Percentiles rank a stretch among this genome's conserved stretches.
Conservation (phyloP, 345 rosid species). For the Odontarrhena argentea region DNA sequence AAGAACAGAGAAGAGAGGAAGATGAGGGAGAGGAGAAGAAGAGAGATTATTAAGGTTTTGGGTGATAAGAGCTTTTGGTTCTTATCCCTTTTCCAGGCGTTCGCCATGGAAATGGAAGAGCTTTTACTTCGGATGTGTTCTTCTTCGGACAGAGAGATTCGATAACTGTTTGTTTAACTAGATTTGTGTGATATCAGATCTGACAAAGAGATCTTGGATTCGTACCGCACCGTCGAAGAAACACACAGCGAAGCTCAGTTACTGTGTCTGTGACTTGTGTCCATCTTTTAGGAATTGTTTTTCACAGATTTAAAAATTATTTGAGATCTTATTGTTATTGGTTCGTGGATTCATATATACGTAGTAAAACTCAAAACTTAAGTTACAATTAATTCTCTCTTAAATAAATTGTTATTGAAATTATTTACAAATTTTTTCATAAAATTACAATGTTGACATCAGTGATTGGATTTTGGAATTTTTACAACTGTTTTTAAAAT, state of each 20-base stretch:
- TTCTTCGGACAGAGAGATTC: constrained; percentile 1
- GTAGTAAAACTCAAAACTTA: no score
- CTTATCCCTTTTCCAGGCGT: constrained; percentile 71
- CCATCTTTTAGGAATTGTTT: no score
- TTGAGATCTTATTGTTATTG: no score
- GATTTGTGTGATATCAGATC: constrained; percentile 23
- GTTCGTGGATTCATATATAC: no score
- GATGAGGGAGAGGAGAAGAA: constrained; percentile 52
- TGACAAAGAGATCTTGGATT: constrained; percentile 30
- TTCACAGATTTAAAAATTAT: no score
- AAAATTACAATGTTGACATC: no score
- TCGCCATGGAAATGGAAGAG: constrained; percentile 53
- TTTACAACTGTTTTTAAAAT: no score
- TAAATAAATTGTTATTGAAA: no score
- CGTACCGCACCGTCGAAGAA: neutral
- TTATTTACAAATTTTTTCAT: no score
- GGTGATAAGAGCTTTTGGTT: constrained; percentile 57
- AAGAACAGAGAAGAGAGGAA: constrained; percentile 53
- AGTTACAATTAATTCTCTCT: no score
- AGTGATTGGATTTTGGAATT: no score
- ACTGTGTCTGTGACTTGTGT: no score
- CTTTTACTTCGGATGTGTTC: neutral
- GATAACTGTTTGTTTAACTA: neutral
- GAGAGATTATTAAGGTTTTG: constrained; percentile 48
- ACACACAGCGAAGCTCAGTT: neutral